Conservation (phyloP, 352 stramenopile genomes). For the Pythium phragmiticola region DNA sequence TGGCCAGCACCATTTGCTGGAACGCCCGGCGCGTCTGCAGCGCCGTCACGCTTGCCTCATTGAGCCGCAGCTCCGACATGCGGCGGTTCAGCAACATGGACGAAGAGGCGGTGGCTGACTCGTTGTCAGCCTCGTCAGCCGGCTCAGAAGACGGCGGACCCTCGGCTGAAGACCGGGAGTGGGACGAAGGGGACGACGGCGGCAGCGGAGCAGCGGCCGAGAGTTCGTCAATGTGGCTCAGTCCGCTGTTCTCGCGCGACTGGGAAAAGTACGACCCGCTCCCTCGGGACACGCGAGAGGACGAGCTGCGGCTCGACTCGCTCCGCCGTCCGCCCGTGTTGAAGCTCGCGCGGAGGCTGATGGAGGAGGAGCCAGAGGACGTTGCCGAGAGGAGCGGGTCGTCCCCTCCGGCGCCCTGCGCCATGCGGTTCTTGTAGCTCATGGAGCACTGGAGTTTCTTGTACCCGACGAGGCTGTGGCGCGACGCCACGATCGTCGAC, state of each 20-base stretch:
- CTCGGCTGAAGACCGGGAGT: not conserved
- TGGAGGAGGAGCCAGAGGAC: constrained; percentile 1
- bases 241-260: constrained; percentile 6
- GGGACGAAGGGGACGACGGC: not conserved
- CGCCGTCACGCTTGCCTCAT: constrained; percentile 61
- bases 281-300: constrained; percentile 6
- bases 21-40: constrained; percentile 78
- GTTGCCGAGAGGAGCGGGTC: constrained; percentile 5
- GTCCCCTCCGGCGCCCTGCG: constrained; percentile 8
- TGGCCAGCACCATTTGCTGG: constrained; percentile 83
- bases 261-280: constrained; percentile 5
- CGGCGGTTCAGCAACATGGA: not conserved
- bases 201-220: not conserved
- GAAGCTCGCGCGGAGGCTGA: constrained; percentile 15
- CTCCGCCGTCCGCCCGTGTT: constrained; percentile 18
- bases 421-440: constrained; percentile 82
- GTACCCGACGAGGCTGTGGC: constrained; percentile 67
- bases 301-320: constrained; percentile 16
- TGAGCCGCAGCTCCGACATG: constrained; percentile 41
- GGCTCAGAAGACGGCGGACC: not conserved
- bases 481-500: constrained; percentile 7
- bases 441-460: constrained; percentile 81
- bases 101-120: not conserved
- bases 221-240: constrained; percentile 22
- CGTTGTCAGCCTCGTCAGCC: not conserved